Conservation (phyloP, 306 rosid species). For the Quillaja saponaria region DNA sequence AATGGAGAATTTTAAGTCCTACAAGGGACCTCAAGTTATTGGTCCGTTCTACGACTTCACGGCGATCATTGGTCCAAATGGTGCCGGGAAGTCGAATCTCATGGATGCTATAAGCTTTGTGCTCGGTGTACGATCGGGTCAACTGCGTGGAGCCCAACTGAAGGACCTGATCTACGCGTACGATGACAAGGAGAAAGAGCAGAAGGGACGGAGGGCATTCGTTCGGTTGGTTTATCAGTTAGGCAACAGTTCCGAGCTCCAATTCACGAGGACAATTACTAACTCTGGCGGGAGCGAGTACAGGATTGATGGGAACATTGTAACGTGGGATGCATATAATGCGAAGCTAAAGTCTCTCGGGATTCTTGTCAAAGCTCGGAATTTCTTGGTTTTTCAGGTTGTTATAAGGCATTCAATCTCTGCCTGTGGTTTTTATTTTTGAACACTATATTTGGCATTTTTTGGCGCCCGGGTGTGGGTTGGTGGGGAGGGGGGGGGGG, state of each 20-base stretch:
- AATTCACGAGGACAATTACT: slow-evolving; percentile 76
- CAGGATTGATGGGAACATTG: slow-evolving; percentile 66
- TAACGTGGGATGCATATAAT: slow-evolving; percentile 75
- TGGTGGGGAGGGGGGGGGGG: too few relatives aligned
- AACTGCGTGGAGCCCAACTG: slow-evolving; percentile 94
- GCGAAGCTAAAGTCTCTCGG: slow-evolving; percentile 72
- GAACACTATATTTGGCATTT: too few relatives aligned
- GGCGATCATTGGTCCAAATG: slow-evolving; percentile 94
- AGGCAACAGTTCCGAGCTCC: slow-evolving; percentile 67
- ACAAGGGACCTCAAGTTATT: slow-evolving; percentile 78
- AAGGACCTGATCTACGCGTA: slow-evolving; percentile 90
- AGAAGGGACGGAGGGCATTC: slow-evolving; percentile 81
- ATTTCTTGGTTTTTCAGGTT: slow-evolving; percentile 98
- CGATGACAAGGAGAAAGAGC: slow-evolving; percentile 88
- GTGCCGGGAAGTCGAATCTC: slow-evolving; percentile 95
- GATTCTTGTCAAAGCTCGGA: slow-evolving; percentile 95
- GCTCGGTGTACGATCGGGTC: slow-evolving; percentile 90
- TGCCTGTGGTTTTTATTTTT: slow-evolving; percentile 3
- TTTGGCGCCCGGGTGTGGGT: too few relatives aligned
- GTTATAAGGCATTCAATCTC: neutral
- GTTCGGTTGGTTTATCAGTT: slow-evolving; percentile 84
- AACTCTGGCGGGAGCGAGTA: slow-evolving; percentile 86
- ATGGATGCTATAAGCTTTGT: slow-evolving; percentile 99
- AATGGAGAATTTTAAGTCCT: slow-evolving; percentile 94
- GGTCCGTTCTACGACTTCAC: slow-evolving; percentile 97